Percentiles rank a stretch among this genome's conserved stretches.
phyloP scores from a whole-genome alignment of 257 asterid species.

The Penstemon barbatus region DNA sequence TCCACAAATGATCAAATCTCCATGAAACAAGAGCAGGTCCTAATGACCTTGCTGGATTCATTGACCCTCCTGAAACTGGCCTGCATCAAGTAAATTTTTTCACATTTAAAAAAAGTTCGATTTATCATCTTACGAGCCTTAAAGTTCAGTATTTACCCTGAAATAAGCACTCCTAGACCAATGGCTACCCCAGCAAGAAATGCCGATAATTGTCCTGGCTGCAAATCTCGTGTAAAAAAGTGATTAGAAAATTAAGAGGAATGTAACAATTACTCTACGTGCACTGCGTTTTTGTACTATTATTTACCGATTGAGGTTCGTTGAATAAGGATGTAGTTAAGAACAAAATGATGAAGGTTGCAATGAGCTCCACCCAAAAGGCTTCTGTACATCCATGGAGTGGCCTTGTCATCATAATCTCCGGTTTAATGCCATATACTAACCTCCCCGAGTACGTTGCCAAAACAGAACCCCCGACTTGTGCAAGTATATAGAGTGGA shows the following conservation, averaged over 20 bases:
- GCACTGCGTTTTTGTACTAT: no score
- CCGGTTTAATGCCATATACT: slow-evolving; percentile 60
- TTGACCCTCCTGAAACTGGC: slow-evolving; percentile 88
- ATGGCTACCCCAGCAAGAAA: slow-evolving; percentile 72
- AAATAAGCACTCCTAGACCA: slow-evolving; percentile 77
- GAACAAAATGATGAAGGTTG: slow-evolving; percentile 71
- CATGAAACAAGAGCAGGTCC: slow-evolving; percentile 88
- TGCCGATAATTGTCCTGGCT: slow-evolving; percentile 57
- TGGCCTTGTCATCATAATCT: slow-evolving; percentile 66
- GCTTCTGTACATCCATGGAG: slow-evolving; percentile 60
- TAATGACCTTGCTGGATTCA: slow-evolving; percentile 94
- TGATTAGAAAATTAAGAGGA: no score
- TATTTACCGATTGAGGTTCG: slow-evolving; percentile 49
- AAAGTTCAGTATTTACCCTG: slow-evolving; percentile 53
- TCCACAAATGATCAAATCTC: slow-evolving; percentile 66
- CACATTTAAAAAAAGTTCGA: not conserved
- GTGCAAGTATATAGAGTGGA: slow-evolving; percentile 65
- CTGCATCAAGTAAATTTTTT: slow-evolving; percentile 32
- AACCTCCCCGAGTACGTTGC: slow-evolving; percentile 55
- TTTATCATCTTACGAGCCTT: not conserved
- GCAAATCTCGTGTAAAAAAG: slow-evolving; percentile 14
- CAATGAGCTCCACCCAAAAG: slow-evolving; percentile 68
- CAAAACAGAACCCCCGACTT: slow-evolving; percentile 68
- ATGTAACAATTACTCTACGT: no score
- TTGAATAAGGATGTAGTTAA: slow-evolving; percentile 58